Evolutionary conservation across 2,329 filamentous ascomycete species (phyloP).

Genomic region (Pestalotiopsis sp.): DNA sequence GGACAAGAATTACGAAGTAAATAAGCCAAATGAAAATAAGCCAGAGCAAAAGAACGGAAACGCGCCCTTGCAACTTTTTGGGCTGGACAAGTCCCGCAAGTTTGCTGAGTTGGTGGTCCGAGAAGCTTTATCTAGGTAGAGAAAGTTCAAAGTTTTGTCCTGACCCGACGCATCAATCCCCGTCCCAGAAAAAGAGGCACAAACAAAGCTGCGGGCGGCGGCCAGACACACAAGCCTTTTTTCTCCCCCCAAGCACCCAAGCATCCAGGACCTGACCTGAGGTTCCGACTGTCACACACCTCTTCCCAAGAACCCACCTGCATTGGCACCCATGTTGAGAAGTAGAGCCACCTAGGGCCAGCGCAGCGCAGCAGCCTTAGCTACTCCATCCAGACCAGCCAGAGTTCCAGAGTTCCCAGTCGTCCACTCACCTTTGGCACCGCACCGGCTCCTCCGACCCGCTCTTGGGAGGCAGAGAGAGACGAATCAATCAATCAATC

Average conservation of each 20-base stretch:
- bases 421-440: not conserved
- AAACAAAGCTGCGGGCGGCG: not conserved
- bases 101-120: not conserved
- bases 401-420: conserved; percentile 1
- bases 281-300: no score
- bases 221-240: not conserved
- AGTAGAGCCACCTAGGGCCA: not conserved
- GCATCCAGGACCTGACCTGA: no score
- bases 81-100: not conserved
- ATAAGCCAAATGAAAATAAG: not conserved
- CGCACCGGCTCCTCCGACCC: conserved; percentile 6
- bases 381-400: not conserved
- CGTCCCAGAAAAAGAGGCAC: not conserved
- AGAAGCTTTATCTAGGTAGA: not conserved
- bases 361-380: not conserved
- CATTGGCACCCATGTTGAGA: no score
- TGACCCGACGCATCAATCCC: not conserved
- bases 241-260: not conserved
- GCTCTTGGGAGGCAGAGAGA: not conserved
- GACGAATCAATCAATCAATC: not conserved
- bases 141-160: not conserved
- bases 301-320: no score
- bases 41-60: not conserved
- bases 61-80: not conserved
- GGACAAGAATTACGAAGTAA: no score